phyloP scores from a whole-genome alignment of 1,284 basidiomycete species.

The Tilletiopsis washingtonensis region DNA sequence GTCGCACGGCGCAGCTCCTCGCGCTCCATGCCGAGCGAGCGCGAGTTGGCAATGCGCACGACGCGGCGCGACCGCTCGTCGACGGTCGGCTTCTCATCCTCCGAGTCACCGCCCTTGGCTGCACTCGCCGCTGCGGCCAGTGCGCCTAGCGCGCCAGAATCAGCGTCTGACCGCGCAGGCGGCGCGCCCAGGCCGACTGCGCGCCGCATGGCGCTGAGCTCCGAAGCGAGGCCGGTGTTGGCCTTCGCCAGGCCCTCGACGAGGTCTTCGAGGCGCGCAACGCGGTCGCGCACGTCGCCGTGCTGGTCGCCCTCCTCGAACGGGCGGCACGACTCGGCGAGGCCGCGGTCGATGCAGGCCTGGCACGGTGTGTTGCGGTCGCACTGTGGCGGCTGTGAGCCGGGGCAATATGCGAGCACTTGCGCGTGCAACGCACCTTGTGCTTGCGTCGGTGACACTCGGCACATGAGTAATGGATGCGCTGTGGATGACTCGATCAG shows the following conservation, averaged over 20 bases:
- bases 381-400: slow-evolving; percentile 12
- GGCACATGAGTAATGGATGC: slow-evolving; percentile 42
- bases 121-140: not conserved
- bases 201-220: slow-evolving; percentile 20
- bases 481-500: slow-evolving; percentile 5
- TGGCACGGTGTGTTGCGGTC: slow-evolving; percentile 40
- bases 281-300: slow-evolving; percentile 36
- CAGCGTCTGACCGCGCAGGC: not conserved
- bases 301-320: slow-evolving; percentile 42
- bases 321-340: slow-evolving; percentile 31
- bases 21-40: slow-evolving; percentile 24
- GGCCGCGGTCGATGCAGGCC: slow-evolving; percentile 39
- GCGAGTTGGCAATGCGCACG: too few relatives aligned
- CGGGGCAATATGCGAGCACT: not conserved
- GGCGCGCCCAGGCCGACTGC: not conserved
- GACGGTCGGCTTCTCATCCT: not conserved
- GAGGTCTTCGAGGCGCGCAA: slow-evolving; percentile 39
- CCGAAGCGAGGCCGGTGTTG: slow-evolving; percentile 32
- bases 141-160: not conserved
- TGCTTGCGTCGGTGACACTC: slow-evolving; percentile 43
- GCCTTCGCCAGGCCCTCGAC: slow-evolving; percentile 40
- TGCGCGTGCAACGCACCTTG: slow-evolving; percentile 12
- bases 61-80: not conserved
- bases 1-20: slow-evolving; percentile 23
- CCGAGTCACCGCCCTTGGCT: not conserved